phyloP scores from a whole-genome alignment of 2,329 filamentous ascomycete species.

The Colletotrichum sp. region DNA sequence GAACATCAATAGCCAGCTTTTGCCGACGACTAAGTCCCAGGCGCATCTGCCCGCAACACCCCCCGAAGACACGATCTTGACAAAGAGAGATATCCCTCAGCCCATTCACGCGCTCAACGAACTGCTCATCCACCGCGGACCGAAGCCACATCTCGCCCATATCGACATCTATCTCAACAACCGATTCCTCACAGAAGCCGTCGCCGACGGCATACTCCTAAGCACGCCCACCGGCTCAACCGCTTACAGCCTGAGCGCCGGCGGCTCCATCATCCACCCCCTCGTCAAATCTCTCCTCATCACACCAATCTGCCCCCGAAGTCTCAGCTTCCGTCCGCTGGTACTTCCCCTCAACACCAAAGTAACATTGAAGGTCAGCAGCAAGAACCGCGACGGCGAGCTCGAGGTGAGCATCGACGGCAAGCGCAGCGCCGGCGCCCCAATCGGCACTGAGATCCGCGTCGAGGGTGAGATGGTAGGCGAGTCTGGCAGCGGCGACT shows the following conservation, averaged over 20 bases:
- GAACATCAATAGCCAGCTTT: conserved; percentile 58
- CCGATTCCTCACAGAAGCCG: conserved; percentile 89
- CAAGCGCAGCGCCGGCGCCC: conserved; percentile 69
- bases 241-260: conserved; percentile 91
- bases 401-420: conserved; percentile 83
- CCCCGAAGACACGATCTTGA: conserved; percentile 16
- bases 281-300: conserved; percentile 87
- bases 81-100: conserved; percentile 30
- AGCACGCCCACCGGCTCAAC: conserved; percentile 95
- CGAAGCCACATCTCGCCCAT: conserved; percentile 87
- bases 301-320: conserved; percentile 93
- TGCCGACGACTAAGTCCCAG: conserved; percentile 47
- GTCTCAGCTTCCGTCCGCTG: conserved; percentile 88
- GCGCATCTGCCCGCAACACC: conserved; percentile 31
- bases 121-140: conserved; percentile 89
- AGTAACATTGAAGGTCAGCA: conserved; percentile 80
- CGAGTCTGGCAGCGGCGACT: conserved; percentile 46
- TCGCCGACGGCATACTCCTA: conserved; percentile 93
- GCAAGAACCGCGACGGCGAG: conserved; percentile 77
- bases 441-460: conserved; percentile 81
- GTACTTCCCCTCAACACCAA: conserved; percentile 87
- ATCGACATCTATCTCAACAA: conserved; percentile 92
- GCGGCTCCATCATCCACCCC: conserved; percentile 93
- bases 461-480: conserved; percentile 86
- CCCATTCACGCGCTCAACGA: conserved; percentile 85